Percentiles rank a stretch among this genome's conserved stretches.
phyloP scores from a whole-genome alignment of 495 filamentous ascomycete species.

The Aspergillus ellipticus region DNA sequence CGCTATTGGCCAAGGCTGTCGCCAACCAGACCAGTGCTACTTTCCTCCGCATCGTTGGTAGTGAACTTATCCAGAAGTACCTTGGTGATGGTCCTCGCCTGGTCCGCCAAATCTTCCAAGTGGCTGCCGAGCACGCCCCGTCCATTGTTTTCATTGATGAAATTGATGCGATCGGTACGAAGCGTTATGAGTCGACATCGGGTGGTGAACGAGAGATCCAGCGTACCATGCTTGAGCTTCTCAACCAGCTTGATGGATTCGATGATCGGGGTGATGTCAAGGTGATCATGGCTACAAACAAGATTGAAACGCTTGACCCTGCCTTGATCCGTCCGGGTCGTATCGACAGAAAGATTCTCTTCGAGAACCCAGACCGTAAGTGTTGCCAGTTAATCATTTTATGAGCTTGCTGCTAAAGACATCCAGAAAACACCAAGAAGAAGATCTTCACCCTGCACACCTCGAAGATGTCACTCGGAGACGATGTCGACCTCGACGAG shows the following conservation, averaged over 20 bases:
- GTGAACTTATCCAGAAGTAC: slow-evolving; percentile 98
- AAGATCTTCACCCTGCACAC: slow-evolving; percentile 99
- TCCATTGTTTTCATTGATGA: slow-evolving; percentile 99
- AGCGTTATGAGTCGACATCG: slow-evolving; percentile 96
- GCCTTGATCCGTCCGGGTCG: slow-evolving; percentile 94
- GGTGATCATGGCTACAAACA: slow-evolving; percentile 99
- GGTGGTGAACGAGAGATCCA: slow-evolving; percentile 97
- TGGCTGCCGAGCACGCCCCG: slow-evolving; percentile 92
- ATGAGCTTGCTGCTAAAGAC: slow-evolving; percentile 30
- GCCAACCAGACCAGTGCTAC: slow-evolving; percentile 98
- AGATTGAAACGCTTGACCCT: slow-evolving; percentile 97
- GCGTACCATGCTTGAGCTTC: slow-evolving; percentile 96
- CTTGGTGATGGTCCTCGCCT: slow-evolving; percentile 92
- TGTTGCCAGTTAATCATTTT: slow-evolving; percentile 6
- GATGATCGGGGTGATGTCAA: slow-evolving; percentile 99
- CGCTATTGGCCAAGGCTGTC: slow-evolving; percentile 93
- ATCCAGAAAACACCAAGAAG: slow-evolving; percentile 89
- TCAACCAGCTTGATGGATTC: slow-evolving; percentile 98
- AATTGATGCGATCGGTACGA: slow-evolving; percentile 98
- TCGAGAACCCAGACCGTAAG: slow-evolving; percentile 95
- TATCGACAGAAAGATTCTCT: slow-evolving; percentile 99
- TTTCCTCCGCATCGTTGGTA: slow-evolving; percentile 96
- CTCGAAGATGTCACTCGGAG: slow-evolving; percentile 94
- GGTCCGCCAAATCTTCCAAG: slow-evolving; percentile 96
- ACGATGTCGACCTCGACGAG: slow-evolving; percentile 95